Base-by-base conservation (phyloP, 2,329 filamentous ascomycete genomes). In the Raffaelea ambrosiae region DNA sequence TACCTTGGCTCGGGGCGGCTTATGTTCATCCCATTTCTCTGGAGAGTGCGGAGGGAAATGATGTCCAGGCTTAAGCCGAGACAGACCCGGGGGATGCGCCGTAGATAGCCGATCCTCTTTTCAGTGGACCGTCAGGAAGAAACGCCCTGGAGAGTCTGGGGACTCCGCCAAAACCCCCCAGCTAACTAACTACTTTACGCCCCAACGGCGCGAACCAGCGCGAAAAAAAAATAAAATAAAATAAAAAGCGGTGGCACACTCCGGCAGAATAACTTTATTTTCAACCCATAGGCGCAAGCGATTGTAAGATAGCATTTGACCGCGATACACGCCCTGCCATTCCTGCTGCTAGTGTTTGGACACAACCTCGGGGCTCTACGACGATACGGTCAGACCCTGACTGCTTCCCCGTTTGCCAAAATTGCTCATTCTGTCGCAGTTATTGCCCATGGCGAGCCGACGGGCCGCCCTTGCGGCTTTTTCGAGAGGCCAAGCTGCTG, bases 61-160 rank as follows among this genome's bases (percentile, higher is more conserved):
- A 42, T 10, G 40, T 23, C 16, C 26, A 29, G 26, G 7, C 26
- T 47, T 47, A 36, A 42, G 45, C 45, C 45, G 45, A 47, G 39
- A 23, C 18, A 23, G 22, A 33, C 16, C 38, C 29, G 19, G 44
- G 44, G 38, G 26, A 46, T 5, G 38, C 45, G 40, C 53, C 53
- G 53, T 44, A 44, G 40, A 47, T 54, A 54, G 33, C 61, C 63
- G 44, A 13, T 7, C 55, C 11, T n/a, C 21, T 20, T 5, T 40
- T 21, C 7, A 16, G 35, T 38, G 35, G 39, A 40, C 11, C 11
- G n/a, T 35, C 3, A 33, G 23, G n/a, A n/a, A n/a, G n/a, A n/a
- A n/a, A n/a, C 8, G 16, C 23, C 22, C 35, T 44, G 26, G 26
- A 38, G 16, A 38, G 35, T 38, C 35, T 38, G 35, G 35, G 35